Evolutionary conservation across 2,329 filamentous ascomycete genomes (phyloP), one percentile per base, ranked within the genome.

Genomic region (Aspergillus chevalieri): DNA sequence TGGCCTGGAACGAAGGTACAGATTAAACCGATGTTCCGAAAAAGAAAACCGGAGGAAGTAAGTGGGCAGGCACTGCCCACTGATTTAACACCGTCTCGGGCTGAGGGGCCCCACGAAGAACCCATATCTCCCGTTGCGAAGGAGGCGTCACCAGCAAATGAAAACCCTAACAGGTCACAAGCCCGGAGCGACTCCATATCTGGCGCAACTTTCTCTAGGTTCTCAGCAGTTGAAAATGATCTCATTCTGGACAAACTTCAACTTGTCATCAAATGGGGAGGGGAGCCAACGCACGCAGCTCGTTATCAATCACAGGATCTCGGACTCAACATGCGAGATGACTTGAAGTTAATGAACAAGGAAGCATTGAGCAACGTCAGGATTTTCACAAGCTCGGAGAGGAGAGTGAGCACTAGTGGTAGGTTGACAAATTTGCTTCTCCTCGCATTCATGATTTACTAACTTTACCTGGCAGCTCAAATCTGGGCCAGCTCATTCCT

Each of bases 1-100:
- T 96, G 92, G 87, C 85, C 90, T 3, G 93, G 93, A 0, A 98
- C 93, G 1, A 98, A 98, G 68, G 90, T 98, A 2, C 93, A 98
- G 70, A 97, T 98, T 67, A 98, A 98, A 70, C 93, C 93, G 8
- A 95, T 98, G 90, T 98, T 98, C 70, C 84, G 91, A 46, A 95
- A 92, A 73, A 85, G 89, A 62, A 89, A 84, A 62, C 80, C 83
- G 2, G 81, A 87, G 46, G 81, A 84, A 55, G 66, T 74, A 51
- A 51, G 55, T 50, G 70, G 56, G 43, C 60, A 60, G 49, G 57
- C 34, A 41, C 45, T 49, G 50, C 51, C 57, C 33, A 60, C 50
- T 49, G 58, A 26, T 56, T 43, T 47, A 10, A 47, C 47, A 24
- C 42, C 50, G n/a, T 39, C 53, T 12, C 43, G 38, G 12, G 44